A percentile compares a stretch with the other conserved stretches of the same genome.
These are phyloP conservation scores for Dendrobium officinale DNA, from an alignment of 106 monocot genomes.

Conservation along the genomic window DNA sequence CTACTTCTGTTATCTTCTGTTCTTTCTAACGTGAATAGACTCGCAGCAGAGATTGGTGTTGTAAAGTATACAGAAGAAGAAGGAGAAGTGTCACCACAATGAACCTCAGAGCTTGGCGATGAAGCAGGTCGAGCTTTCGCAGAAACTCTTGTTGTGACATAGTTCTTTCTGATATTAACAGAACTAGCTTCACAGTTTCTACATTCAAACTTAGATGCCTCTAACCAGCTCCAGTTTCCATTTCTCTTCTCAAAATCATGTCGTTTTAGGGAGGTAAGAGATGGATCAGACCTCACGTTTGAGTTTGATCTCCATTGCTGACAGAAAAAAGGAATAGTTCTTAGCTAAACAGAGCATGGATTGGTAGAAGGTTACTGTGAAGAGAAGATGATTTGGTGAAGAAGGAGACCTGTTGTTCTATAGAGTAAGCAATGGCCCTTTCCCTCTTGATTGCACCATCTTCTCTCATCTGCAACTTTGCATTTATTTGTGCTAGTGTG, in stretches of 20 bases:
- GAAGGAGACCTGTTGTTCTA: conserved; percentile 43
- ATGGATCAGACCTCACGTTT: conserved; percentile 12
- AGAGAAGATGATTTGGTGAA: neutral
- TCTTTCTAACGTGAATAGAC: conserved; percentile 22
- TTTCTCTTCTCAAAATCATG: conserved; percentile 17
- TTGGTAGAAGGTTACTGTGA: neutral
- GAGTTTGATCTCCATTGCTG: conserved; percentile 39
- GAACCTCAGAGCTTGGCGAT: conserved; percentile 36
- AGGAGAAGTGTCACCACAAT: conserved; percentile 29
- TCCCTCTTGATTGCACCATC: conserved; percentile 71
- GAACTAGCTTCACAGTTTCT: conserved; percentile 22
- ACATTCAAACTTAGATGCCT: neutral
- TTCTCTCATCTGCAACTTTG: conserved; percentile 59
- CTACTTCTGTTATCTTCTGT: conserved; percentile 14
- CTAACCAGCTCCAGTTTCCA: conserved; percentile 37
- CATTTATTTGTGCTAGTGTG: conserved; percentile 48
- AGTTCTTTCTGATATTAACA: conserved; percentile 49
- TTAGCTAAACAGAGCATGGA: neutral
- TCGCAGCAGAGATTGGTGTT: conserved; percentile 27
- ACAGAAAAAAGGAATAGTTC: neutral
- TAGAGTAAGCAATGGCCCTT: conserved; percentile 59
- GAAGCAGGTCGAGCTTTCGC: conserved; percentile 27
- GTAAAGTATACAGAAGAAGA: conserved; percentile 34
- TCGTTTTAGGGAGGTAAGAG: conserved; percentile 19
- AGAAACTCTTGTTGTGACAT: conserved; percentile 42